phyloP scores from a whole-genome alignment of 2,329 filamentous ascomycete genomes.

The Colletotrichum limetticola region DNA sequence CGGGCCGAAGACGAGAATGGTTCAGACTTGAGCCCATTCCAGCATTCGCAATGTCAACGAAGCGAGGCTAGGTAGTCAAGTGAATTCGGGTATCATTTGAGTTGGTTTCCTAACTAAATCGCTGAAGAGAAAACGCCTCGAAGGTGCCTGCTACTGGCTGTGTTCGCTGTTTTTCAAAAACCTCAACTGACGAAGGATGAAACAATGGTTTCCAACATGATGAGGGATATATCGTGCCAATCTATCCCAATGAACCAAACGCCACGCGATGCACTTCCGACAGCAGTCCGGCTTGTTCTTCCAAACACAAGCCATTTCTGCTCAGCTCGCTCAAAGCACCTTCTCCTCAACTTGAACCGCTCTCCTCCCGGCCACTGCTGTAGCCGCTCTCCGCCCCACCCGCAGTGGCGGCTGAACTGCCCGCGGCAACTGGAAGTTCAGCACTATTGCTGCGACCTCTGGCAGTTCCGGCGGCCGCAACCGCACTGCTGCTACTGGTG shows the following conservation, averaged over 20 bases:
- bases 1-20: no score
- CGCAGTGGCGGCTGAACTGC: constrained; percentile 53
- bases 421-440: constrained; percentile 41
- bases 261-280: neutral
- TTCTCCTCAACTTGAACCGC: neutral
- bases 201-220: neutral
- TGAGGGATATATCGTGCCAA: neutral
- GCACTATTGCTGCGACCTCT: constrained; percentile 44
- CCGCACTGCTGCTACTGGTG: constrained; percentile 42
- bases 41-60: no score
- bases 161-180: neutral
- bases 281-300: no score
- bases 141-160: neutral
- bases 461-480: constrained; percentile 45
- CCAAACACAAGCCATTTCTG: no score
- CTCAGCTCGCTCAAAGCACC: no score
- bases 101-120: neutral
- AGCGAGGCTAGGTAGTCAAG: neutral
- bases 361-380: constrained; percentile 48
- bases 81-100: neutral
- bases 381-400: constrained; percentile 51
- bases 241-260: neutral
- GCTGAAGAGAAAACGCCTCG: neutral
- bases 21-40: no score
- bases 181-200: neutral